Conservation (phyloP, 495 filamentous ascomycete genomes). For the Trichoderma erinaceum region DNA sequence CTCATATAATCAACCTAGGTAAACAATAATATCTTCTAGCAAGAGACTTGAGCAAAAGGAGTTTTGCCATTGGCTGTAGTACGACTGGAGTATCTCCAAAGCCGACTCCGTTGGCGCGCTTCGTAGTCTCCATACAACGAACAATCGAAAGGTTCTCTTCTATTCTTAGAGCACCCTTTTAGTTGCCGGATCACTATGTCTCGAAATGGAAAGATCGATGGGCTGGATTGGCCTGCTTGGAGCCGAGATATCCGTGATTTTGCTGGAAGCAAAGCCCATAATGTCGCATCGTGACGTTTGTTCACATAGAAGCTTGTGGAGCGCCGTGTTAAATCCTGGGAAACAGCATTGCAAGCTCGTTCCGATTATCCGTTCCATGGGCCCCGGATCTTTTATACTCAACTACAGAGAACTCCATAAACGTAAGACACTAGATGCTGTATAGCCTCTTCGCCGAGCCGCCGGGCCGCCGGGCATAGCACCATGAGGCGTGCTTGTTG, state of each 20-base stretch:
- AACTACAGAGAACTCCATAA: background rate
- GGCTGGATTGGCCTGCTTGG: background rate
- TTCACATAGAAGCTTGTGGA: background rate
- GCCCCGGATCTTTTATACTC: background rate
- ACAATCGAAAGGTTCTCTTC: background rate
- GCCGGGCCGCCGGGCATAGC: background rate
- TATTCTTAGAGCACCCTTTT: background rate
- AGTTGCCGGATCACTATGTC: background rate
- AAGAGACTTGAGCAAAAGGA: too few species aligned
- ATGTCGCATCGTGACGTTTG: slow-evolving; percentile 6
- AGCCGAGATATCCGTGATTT: slow-evolving; percentile 2
- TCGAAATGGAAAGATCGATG: background rate
- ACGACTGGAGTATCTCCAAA: background rate
- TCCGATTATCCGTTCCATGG: slow-evolving; percentile 11
- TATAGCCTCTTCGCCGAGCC: background rate
- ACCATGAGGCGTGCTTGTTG: background rate
- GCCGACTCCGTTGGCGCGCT: background rate
- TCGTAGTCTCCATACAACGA: background rate
- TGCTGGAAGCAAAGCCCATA: background rate
- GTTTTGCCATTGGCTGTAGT: background rate
- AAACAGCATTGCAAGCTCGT: background rate
- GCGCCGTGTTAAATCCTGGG: background rate
- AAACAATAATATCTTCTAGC: background rate
- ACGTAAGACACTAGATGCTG: background rate
- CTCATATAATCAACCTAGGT: background rate